phyloP scores from a whole-genome alignment of 495 filamentous ascomycete genomes.

The Umbilicaria muhlenbergii region DNA sequence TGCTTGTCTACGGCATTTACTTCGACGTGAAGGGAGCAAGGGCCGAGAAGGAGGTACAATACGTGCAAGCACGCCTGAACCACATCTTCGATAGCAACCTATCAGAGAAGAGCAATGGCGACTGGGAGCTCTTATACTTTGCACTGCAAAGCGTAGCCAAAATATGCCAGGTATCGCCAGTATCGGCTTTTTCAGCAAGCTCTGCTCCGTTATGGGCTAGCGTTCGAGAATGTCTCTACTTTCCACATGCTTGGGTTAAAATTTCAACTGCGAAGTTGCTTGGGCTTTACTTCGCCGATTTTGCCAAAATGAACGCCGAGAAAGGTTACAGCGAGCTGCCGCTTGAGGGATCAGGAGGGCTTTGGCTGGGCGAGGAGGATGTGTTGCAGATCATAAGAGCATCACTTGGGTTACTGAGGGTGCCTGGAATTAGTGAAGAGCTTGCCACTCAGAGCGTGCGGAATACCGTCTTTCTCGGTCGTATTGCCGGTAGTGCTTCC shows the following conservation, averaged over 20 bases:
- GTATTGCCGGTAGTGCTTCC: conserved; percentile 43
- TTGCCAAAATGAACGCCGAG: conserved; percentile 45
- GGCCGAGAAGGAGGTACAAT: conserved; percentile 44
- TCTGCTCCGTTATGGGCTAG: conserved; percentile 47
- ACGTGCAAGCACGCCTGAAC: conserved; percentile 25
- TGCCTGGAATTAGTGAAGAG: conserved; percentile 45
- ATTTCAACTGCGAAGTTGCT: conserved; percentile 60
- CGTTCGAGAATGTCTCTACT: conserved; percentile 50
- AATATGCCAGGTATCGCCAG: conserved; percentile 49
- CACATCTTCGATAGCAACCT: conserved; percentile 31
- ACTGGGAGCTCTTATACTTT: conserved; percentile 70
- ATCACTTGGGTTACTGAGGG: conserved; percentile 49
- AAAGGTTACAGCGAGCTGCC: conserved; percentile 38
- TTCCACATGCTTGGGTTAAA: conserved; percentile 62
- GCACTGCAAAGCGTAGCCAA: conserved; percentile 53
- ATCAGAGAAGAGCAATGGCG: conserved; percentile 31
- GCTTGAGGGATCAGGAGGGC: conserved; percentile 51
- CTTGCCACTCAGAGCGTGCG: conserved; percentile 57
- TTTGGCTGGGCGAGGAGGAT: conserved; percentile 46
- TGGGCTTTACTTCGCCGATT: conserved; percentile 60
- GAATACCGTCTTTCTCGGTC: conserved; percentile 62
- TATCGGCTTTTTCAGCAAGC: conserved; percentile 38
- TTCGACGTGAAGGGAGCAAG: conserved; percentile 52
- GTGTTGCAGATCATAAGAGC: conserved; percentile 50
- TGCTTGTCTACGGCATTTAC: conserved; percentile 71